Base-by-base conservation (phyloP, 345 rosid genomes). In the Kernera saxatilis region DNA sequence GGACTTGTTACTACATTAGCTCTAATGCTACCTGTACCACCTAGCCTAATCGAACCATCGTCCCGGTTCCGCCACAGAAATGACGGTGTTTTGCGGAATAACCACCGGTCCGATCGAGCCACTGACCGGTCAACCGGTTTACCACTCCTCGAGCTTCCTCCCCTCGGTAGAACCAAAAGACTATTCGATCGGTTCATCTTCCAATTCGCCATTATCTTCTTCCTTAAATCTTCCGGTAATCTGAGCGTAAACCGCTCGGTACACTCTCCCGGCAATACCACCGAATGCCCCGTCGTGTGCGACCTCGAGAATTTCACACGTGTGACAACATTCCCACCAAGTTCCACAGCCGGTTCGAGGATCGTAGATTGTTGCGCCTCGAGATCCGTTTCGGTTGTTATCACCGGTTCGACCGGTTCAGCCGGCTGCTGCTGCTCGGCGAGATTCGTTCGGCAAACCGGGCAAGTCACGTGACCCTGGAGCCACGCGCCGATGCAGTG, bases 211-310 rank as follows among this genome's bases (percentile, higher is more conserved):
- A 88, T 71, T 25, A 94, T 67, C 30, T 86, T 88, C 72, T 89
- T 87, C 73, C 98, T 77, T 11, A 94, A 84, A 18, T 88, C 96
- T 21, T 23, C 88, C 26, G 98, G 97, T 46, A 94, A 36, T 30
- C 82, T 72, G 22, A 94, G 49, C 6, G 97, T 94, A 84, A 89
- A 94, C 69, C 98, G 84, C 49, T 94, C 99, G 0, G 85, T 85
- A 63, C 85, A 82, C 46, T 89, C 93, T 3, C 99, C 98, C 1
- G 95, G 96, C 14, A 85, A 89, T n/a, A 94, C 75, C 71, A 88
- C 58, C 7, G 97, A 91, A 62, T 94, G 99, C 0, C 99, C 99
- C 15, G 98, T 94, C 5, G 99, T 84, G 61, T 94, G 98, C 2
- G 99, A 94, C 26, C 96, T 83, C 7, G 84, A 70, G 30, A 84